Evolutionary conservation across 208 protist genomes (phyloP).

Genomic region (Leishmania turanica): DNA sequence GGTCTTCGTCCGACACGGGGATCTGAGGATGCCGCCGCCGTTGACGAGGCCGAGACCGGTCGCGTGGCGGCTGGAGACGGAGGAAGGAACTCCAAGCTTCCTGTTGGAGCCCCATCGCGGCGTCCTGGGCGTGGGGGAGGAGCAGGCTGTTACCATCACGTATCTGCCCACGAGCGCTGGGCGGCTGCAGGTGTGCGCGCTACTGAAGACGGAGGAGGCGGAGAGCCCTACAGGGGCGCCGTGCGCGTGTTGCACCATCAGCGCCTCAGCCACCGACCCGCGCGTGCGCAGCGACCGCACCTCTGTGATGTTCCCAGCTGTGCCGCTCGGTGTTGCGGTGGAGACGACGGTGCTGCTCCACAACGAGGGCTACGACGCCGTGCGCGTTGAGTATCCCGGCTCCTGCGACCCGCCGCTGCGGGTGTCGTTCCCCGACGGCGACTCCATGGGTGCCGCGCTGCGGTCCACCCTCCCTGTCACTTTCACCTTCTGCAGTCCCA

Average conservation of each 20-base stretch:
- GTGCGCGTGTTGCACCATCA: conserved; percentile 63
- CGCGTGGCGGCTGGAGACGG: conserved; percentile 21
- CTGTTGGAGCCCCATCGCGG: conserved; percentile 65
- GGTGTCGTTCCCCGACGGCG: conserved; percentile 82
- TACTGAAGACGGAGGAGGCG: conserved; percentile 60
- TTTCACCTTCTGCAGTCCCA: conserved; percentile 59
- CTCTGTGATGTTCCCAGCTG: conserved; percentile 85
- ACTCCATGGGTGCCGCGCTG: conserved; percentile 27
- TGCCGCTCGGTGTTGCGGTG: conserved; percentile 82
- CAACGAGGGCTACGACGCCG: conserved; percentile 94
- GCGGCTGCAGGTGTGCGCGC: conserved; percentile 33
- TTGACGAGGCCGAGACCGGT: conserved; percentile 25
- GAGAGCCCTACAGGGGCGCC: conserved; percentile 17
- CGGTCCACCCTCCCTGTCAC: conserved; percentile 67
- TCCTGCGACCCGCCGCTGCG: conserved; percentile 60
- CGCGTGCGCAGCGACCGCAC: conserved; percentile 73
- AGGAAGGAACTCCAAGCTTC: conserved; percentile 44
- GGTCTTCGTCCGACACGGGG: conserved; percentile 53
- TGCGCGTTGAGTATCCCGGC: conserved; percentile 85
- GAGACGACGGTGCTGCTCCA: conserved; percentile 73
- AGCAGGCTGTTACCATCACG: conserved; percentile 61
- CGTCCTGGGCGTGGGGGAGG: conserved; percentile 44
- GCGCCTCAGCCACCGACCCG: conserved; percentile 74
- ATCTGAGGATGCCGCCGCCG: conserved; percentile 8
- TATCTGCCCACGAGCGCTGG: conserved; percentile 64